Percentiles rank a stretch among this genome's conserved stretches.
Evolutionary conservation across 2,329 filamentous ascomycete species (phyloP).

Genomic region (Diplodia scrobiculata): DNA sequence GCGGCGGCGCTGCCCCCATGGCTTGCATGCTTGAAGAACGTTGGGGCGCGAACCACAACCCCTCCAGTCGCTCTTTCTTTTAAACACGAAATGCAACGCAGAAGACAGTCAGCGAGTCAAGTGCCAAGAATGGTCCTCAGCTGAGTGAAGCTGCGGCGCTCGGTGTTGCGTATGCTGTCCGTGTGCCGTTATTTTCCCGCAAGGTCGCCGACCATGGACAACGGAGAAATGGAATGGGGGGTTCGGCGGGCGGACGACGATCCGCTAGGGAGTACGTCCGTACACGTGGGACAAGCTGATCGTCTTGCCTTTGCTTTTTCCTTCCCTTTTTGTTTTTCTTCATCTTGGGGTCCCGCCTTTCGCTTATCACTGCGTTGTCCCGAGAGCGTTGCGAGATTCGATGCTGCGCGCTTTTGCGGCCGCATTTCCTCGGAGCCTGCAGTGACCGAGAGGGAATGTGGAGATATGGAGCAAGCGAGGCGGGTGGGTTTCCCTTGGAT

Average conservation of each 20-base stretch:
- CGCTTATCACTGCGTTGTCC: neutral
- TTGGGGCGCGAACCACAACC: neutral
- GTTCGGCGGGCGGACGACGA: neutral
- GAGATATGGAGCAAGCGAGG: slow-evolving; percentile 14
- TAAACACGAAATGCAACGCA: neutral
- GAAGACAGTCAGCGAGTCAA: neutral
- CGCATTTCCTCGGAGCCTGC: neutral
- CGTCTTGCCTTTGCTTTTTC: neutral
- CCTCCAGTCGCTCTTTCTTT: neutral
- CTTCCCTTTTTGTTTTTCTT: neutral
- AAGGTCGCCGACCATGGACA: neutral
- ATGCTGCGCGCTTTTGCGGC: neutral
- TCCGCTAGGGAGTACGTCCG: neutral
- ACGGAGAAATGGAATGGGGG: neutral
- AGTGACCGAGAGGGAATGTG: neutral
- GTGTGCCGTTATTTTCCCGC: neutral
- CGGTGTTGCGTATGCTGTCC: neutral
- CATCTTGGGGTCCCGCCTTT: neutral
- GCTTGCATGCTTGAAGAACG: neutral
- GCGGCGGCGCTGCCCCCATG: neutral
- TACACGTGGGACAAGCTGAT: neutral
- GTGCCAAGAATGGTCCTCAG: neutral
- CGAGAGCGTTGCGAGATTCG: neutral
- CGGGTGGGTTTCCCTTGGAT: neutral
- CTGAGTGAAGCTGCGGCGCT: neutral